Base-by-base conservation (phyloP, 2,329 filamentous ascomycete species). In the Neophaeococcomyces aloes region DNA sequence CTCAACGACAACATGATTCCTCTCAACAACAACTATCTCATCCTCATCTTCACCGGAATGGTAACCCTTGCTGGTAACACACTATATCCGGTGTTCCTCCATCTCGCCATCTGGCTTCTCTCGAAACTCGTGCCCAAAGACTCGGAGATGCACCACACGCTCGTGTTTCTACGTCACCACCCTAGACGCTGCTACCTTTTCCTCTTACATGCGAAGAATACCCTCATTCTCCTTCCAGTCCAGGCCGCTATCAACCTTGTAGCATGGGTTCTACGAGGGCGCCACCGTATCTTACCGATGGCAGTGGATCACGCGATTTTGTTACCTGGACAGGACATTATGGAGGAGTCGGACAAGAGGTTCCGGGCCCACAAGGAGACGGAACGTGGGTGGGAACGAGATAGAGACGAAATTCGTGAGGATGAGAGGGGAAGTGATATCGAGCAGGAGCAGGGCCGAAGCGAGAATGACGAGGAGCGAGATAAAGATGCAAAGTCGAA, bases 41-140 rank as follows among this genome's bases (percentile, higher is more conserved):
- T 65, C 1, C 56, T 71, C 3, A 51, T 71, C 11, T 64, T 64
- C 1, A 65, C 79, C 66, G 74, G 72, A 4, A 52, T 74, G 8
- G 59, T 81, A 48, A 74, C 80, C 40, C 64, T 82, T 3, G 78
- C 78, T 0, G 79, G 79, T 2, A 81, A 82, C 38, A 82, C 79
- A 4, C 74, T 76, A 1, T 82, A 79, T 53, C 79, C 78, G 0
- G 66, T 79, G 40, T 76, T 83, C 47, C 59, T 83, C 8, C 70
- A 79, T 3, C 64, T 80, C 10, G 70, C 70, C 11, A 62, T 83
- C 7, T 81, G 76, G 74, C 57, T 56, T 2, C 60, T 71, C 40
- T 32, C 29, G 15, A 41, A 41, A 17, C 7, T 32, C 3, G 27
- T 33, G 6, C 30, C 40, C 7, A 10, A 30, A 17, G 30, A 25